phyloP scores from a whole-genome alignment of 805 yeast genomes.

The Candida jianshihensis region DNA sequence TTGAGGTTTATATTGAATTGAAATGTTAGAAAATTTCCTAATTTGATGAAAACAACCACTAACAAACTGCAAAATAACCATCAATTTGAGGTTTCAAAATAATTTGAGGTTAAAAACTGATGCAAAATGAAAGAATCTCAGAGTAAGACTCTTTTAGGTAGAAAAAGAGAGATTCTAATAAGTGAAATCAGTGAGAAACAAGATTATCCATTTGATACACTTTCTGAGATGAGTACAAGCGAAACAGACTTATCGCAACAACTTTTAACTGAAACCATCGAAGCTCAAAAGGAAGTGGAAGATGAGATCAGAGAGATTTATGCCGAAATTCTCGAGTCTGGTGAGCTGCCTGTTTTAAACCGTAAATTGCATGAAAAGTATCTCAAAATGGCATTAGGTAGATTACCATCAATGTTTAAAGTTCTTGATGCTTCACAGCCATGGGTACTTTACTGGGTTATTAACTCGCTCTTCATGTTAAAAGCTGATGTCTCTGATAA shows the following conservation, averaged over 20 bases:
- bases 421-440: conserved; percentile 84
- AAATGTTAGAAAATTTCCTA: neutral
- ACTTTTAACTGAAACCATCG: conserved; percentile 30
- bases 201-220: conserved; percentile 5
- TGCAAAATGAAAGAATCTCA: no score
- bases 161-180: neutral
- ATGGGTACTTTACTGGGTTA: conserved; percentile 85
- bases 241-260: conserved; percentile 18
- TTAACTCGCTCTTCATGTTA: conserved; percentile 44
- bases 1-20: neutral
- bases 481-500: conserved; percentile 24
- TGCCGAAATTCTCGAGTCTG: conserved; percentile 17
- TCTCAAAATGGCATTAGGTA: conserved; percentile 14
- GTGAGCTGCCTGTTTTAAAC: conserved; percentile 11
- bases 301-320: conserved; percentile 25
- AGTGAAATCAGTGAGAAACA: neutral
- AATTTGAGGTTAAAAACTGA: neutral
- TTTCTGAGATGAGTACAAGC: conserved; percentile 11
- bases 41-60: neutral
- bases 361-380: conserved; percentile 15
- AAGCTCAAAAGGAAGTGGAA: conserved; percentile 28
- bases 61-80: no score
- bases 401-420: conserved; percentile 17
- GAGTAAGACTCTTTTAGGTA: no score
- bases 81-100: neutral